Conservation (phyloP, 2,329 filamentous ascomycete genomes). For the Calonectria hongkongensis region DNA sequence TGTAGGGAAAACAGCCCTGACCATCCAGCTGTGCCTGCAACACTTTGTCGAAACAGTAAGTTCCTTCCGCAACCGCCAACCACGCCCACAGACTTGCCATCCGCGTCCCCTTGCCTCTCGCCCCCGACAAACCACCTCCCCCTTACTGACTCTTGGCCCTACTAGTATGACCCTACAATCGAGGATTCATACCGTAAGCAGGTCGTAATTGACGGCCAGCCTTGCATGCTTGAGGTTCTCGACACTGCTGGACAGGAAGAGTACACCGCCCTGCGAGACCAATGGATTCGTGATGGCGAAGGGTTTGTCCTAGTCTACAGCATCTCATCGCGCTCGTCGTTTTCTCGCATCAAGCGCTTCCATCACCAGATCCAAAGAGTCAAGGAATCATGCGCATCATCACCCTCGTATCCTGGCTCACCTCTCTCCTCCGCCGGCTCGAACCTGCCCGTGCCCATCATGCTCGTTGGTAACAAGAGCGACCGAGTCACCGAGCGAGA, state of each 20-base stretch:
- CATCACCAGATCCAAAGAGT: constrained; percentile 98
- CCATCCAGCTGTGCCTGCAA: constrained; percentile 97
- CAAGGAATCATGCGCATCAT: constrained; percentile 90
- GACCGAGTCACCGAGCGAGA: constrained; percentile 97
- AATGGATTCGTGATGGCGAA: constrained; percentile 99
- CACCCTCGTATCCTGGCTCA: constrained; percentile 85
- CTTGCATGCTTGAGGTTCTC: constrained; percentile 97
- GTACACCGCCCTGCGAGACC: constrained; percentile 96
- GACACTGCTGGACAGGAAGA: constrained; percentile 99
- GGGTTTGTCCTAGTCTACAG: constrained; percentile 98
- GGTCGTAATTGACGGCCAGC: constrained; percentile 94
- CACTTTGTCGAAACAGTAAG: constrained; percentile 96
- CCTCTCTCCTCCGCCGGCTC: constrained; percentile 77
- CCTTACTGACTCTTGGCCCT: constrained; percentile 41
- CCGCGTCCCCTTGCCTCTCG: constrained; percentile 28
- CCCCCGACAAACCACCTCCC: constrained; percentile 14
- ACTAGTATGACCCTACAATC: constrained; percentile 88
- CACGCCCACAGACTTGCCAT: constrained; percentile 12
- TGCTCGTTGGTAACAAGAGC: constrained; percentile 99
- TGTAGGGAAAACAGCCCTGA: constrained; percentile 94
- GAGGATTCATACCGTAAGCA: constrained; percentile 93
- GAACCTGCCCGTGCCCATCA: constrained; percentile 88
- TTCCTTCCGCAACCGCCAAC: constrained; percentile 47
- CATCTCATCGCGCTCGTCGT: constrained; percentile 97
- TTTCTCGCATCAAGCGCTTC: constrained; percentile 94